A percentile compares a stretch with the other conserved stretches of the same genome.
phyloP scores from a whole-genome alignment of 2,329 filamentous ascomycete species.

The Sclerotinia borealis region DNA sequence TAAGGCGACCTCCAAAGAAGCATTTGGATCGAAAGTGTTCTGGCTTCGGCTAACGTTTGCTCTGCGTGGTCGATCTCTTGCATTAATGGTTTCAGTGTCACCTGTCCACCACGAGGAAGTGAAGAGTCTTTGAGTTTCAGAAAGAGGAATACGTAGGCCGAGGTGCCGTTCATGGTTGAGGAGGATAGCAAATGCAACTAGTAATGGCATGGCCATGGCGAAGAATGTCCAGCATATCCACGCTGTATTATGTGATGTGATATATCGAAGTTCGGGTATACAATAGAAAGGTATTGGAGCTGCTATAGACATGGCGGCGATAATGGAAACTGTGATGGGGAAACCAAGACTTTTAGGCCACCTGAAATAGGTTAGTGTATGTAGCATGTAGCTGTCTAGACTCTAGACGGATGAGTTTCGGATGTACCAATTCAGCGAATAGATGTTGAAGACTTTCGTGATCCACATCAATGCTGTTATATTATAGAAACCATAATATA shows the following conservation, averaged over 20 bases:
- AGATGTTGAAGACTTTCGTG: constrained; percentile 66
- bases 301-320: constrained; percentile 53
- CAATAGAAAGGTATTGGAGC: constrained; percentile 56
- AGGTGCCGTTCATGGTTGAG: constrained; percentile 59
- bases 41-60: constrained; percentile 32
- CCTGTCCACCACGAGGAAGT: constrained; percentile 61
- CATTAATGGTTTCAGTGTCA: constrained; percentile 41
- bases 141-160: constrained; percentile 52
- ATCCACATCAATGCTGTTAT: constrained; percentile 63
- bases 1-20: constrained; percentile 29
- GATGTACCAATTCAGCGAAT: constrained; percentile 57
- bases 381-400: too few species aligned
- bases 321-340: constrained; percentile 55
- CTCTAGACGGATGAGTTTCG: not conserved
- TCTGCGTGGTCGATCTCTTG: constrained; percentile 37
- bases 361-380: constrained; percentile 26
- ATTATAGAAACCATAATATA: constrained; percentile 66
- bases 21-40: constrained; percentile 27
- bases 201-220: constrained; percentile 64
- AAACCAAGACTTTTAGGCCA: constrained; percentile 61
- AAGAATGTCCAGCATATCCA: constrained; percentile 67
- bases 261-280: constrained; percentile 44
- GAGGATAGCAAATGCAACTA: constrained; percentile 58
- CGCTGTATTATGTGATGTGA: constrained; percentile 57
- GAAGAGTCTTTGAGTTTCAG: constrained; percentile 62